These are phyloP conservation scores for Fusarium temperatum DNA, from an alignment of 2,329 filamentous ascomycete species.

Conservation along the genomic window DNA sequence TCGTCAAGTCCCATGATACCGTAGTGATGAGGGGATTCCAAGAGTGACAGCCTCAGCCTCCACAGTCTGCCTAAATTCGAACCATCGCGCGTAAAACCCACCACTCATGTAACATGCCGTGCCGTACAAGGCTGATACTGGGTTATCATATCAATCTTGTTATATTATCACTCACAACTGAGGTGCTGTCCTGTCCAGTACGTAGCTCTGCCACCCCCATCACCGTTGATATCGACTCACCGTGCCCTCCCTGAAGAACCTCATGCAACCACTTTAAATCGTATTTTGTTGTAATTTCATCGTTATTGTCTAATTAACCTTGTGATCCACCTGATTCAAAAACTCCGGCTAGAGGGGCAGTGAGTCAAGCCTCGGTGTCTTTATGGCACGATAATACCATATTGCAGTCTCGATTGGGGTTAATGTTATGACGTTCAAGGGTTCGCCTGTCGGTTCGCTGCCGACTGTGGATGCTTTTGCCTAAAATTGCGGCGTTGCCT, in stretches of 20 bases:
- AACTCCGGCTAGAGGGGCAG: slow-evolving; percentile 3
- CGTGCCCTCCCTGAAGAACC: not conserved
- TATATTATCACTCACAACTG: not conserved
- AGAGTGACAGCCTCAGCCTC: slow-evolving; percentile 30
- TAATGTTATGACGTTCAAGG: slow-evolving; percentile 11
- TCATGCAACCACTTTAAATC: slow-evolving; percentile 33
- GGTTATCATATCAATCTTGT: not conserved
- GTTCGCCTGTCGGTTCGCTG: slow-evolving; percentile 6
- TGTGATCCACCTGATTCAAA: not conserved
- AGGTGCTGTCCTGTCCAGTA: not conserved
- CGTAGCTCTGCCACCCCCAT: slow-evolving; percentile 22
- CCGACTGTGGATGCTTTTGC: slow-evolving; percentile 38
- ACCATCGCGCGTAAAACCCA: slow-evolving; percentile 15
- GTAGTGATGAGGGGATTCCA: slow-evolving; percentile 10
- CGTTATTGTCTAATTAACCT: not conserved
- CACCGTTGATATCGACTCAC: slow-evolving; percentile 10
- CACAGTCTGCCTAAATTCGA: slow-evolving; percentile 35
- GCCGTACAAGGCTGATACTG: slow-evolving; percentile 33
- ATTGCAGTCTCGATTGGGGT: not conserved
- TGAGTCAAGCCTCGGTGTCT: slow-evolving; percentile 18
- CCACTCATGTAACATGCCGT: slow-evolving; percentile 11
- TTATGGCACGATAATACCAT: slow-evolving; percentile 5
- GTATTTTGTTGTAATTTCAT: not conserved
- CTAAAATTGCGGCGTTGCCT: slow-evolving; percentile 29
- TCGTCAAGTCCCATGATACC: slow-evolving; percentile 17